Conservation (phyloP, 805 yeast species). For the Yueomyces sp. region DNA sequence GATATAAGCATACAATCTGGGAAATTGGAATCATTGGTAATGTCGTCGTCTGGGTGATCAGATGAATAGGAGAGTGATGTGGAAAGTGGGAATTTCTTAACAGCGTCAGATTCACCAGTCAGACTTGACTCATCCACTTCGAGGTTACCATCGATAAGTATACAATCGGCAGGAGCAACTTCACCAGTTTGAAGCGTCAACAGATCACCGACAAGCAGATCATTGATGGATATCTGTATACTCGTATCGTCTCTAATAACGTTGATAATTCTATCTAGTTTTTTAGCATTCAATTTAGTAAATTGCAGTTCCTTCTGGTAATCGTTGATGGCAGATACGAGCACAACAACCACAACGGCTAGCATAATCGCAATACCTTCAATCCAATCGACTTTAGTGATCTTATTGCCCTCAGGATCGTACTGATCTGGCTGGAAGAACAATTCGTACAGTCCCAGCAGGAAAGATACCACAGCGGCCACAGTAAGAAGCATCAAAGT, state of each 20-base stretch:
- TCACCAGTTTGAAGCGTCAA: conserved; percentile 85
- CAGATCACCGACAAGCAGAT: conserved; percentile 78
- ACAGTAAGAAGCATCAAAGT: conserved; percentile 69
- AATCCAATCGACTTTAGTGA: conserved; percentile 92
- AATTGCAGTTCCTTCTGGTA: conserved; percentile 94
- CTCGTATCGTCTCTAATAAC: conserved; percentile 57
- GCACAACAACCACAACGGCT: conserved; percentile 80
- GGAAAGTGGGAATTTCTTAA: conserved; percentile 50
- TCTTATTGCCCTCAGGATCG: conserved; percentile 63
- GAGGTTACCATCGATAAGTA: conserved; percentile 59
- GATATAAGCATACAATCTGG: conserved; percentile 80
- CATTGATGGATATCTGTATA: conserved; percentile 57
- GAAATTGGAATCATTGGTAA: conserved; percentile 2
- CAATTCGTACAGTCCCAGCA: conserved; percentile 83
- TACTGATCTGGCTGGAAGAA: conserved; percentile 69
- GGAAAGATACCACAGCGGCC: conserved; percentile 83
- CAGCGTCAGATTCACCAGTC: conserved; percentile 87
- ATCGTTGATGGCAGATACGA: conserved; percentile 93
- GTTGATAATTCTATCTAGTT: conserved; percentile 69
- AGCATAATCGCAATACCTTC: conserved; percentile 96
- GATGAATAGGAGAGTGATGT: conserved; percentile 23
- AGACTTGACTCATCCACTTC: conserved; percentile 87
- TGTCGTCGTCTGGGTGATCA: background rate
- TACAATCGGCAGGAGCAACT: conserved; percentile 78
- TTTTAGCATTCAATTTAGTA: conserved; percentile 73